Evolutionary conservation across 805 yeast species (phyloP).

Genomic region (Phaffomyces opuntiae): DNA sequence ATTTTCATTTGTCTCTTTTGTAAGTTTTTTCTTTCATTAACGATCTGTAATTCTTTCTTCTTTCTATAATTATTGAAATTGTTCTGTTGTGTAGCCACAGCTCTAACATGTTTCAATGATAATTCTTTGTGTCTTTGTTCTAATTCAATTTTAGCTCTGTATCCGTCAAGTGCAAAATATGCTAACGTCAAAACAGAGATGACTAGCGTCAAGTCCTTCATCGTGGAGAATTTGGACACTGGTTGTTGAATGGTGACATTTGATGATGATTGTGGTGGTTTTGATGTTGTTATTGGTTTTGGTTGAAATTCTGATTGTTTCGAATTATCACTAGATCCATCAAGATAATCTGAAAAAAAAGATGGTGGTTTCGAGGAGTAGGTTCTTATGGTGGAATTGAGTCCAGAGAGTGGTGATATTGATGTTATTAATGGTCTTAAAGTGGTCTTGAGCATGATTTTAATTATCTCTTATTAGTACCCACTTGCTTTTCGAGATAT

Average conservation of each 20-base stretch:
- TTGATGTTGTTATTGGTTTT: not conserved
- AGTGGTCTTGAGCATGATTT: too few species aligned
- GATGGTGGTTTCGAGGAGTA: conserved; percentile 3
- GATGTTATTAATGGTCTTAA: too few species aligned
- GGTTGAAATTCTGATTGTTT: not conserved
- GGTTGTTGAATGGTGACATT: not conserved
- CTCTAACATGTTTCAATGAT: conserved; percentile 27
- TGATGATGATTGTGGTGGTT: not conserved
- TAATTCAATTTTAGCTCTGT: conserved; percentile 33
- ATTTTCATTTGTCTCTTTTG: conserved; percentile 47
- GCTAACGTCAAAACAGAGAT: conserved; percentile 37
- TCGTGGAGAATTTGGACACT: conserved; percentile 5
- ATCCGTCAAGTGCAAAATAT: conserved; percentile 47
- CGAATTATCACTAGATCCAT: not conserved
- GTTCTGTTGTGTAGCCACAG: conserved; percentile 33
- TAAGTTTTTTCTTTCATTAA: conserved; percentile 44
- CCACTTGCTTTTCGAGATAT: too few species aligned
- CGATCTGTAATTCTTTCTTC: conserved; percentile 43
- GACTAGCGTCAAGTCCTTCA: conserved; percentile 35
- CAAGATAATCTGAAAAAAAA: conserved; percentile 3
- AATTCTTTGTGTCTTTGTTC: conserved; percentile 25
- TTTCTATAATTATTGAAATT: conserved; percentile 44
- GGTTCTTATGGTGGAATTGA: not conserved
- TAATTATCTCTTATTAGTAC: too few species aligned
- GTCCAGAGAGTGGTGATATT: too few species aligned